A percentile compares a stretch with the other conserved stretches of the same genome.
Evolutionary conservation across 768 basidiomycete species (phyloP).

Genomic region (Panellus pusillus): DNA sequence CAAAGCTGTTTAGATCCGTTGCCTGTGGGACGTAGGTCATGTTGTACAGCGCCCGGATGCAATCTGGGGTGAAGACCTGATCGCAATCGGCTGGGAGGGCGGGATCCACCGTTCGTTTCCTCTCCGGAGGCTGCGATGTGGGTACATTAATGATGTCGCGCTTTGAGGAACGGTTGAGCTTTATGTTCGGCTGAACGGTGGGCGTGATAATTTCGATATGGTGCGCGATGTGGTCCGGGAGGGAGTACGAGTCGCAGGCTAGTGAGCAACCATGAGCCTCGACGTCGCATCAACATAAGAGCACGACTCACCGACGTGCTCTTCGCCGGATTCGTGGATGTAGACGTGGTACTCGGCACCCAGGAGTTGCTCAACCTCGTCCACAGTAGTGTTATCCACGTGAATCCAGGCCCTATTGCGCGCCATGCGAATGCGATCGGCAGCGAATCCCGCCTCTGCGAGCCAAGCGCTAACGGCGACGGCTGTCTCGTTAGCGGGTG

Average conservation of each 20-base stretch:
- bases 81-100: constrained; percentile 23
- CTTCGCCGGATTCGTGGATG: constrained; percentile 28
- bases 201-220: constrained; percentile 38
- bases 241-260: constrained; percentile 34
- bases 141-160: neutral
- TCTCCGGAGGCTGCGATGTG: neutral
- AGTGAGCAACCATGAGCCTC: neutral
- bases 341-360: constrained; percentile 35
- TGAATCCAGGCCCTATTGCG: constrained; percentile 33
- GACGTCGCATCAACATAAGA: neutral
- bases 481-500: constrained; percentile 27
- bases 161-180: constrained; percentile 1
- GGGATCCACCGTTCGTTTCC: constrained; percentile 14
- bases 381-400: constrained; percentile 27
- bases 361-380: constrained; percentile 33
- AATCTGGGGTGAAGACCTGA: constrained; percentile 28
- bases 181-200: constrained; percentile 32
- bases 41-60: constrained; percentile 35
- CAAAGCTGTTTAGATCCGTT: constrained; percentile 30
- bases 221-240: constrained; percentile 29
- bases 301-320: constrained; percentile 29
- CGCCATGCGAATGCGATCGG: constrained; percentile 25
- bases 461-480: constrained; percentile 34
- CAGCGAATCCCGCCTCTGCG: constrained; percentile 24
- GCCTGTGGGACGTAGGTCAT: constrained; percentile 33